A percentile compares a stretch with the other conserved stretches of the same genome.
Evolutionary conservation across 768 basidiomycete species (phyloP).

Genomic region (Hypholoma fasciculare): DNA sequence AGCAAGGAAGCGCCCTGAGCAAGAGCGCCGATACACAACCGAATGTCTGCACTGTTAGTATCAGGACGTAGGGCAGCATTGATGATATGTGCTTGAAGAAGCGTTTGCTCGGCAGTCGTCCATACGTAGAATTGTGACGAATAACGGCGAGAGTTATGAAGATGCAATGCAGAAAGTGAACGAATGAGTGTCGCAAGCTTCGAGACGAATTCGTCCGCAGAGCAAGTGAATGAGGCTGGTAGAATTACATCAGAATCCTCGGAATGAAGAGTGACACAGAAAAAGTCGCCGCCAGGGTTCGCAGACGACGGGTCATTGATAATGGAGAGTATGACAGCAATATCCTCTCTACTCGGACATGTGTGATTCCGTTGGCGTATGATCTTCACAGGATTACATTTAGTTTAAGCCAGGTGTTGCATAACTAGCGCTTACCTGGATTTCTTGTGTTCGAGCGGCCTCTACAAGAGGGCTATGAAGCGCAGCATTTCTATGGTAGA

Average conservation of each 20-base stretch:
- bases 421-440: slow-evolving; percentile 29
- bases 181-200: slow-evolving; percentile 36
- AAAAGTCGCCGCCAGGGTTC: slow-evolving; percentile 30
- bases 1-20: slow-evolving; percentile 47
- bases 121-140: slow-evolving; percentile 51
- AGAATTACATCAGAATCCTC: slow-evolving; percentile 11
- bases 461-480: slow-evolving; percentile 38
- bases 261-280: slow-evolving; percentile 35
- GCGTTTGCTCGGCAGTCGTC: slow-evolving; percentile 37
- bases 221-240: slow-evolving; percentile 23
- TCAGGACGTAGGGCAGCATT: slow-evolving; percentile 37
- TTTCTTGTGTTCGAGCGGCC: slow-evolving; percentile 31
- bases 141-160: slow-evolving; percentile 11
- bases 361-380: slow-evolving; percentile 44
- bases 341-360: slow-evolving; percentile 44
- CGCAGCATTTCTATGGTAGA: slow-evolving; percentile 6
- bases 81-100: slow-evolving; percentile 43
- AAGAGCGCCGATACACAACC: slow-evolving; percentile 50
- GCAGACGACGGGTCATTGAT: slow-evolving; percentile 40
- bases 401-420: neutral
- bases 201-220: slow-evolving; percentile 31
- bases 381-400: slow-evolving; percentile 25
- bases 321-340: slow-evolving; percentile 43
- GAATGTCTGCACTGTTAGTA: slow-evolving; percentile 31
- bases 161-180: slow-evolving; percentile 25